These are phyloP conservation scores for Colletotrichum chrysophilum DNA, from an alignment of 2,329 filamentous ascomycete genomes.

Conservation along the genomic window DNA sequence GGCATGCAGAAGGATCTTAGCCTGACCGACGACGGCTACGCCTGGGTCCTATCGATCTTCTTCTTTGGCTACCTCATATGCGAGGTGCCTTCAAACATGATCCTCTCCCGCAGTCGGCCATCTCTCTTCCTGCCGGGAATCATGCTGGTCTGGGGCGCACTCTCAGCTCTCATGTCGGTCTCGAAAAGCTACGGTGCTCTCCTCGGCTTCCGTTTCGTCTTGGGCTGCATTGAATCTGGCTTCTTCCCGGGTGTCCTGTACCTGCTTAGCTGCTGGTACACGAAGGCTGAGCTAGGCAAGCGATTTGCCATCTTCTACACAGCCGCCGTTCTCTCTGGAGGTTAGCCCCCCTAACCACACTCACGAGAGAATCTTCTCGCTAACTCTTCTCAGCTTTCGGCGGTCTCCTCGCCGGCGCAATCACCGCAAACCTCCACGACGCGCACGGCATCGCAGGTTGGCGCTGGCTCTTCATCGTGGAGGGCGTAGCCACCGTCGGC, in stretches of 20 bases:
- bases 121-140: constrained; percentile 55
- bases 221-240: constrained; percentile 56
- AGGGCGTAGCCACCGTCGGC: constrained; percentile 70
- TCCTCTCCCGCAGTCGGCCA: constrained; percentile 52
- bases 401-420: constrained; percentile 53
- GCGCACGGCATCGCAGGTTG: constrained; percentile 52
- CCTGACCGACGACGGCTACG: constrained; percentile 54
- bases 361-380: neutral
- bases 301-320: constrained; percentile 64
- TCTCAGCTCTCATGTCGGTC: constrained; percentile 54
- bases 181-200: constrained; percentile 52
- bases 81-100: constrained; percentile 59
- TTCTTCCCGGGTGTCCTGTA: constrained; percentile 58
- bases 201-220: constrained; percentile 47
- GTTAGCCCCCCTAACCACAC: neutral
- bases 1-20: constrained; percentile 52
- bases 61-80: constrained; percentile 58
- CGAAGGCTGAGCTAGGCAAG: constrained; percentile 40
- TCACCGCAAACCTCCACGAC: constrained; percentile 48
- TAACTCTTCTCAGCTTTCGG: constrained; percentile 45
- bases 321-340: constrained; percentile 55
- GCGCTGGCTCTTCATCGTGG: constrained; percentile 59
- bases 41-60: constrained; percentile 56
- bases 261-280: constrained; percentile 63
- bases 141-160: constrained; percentile 55